phyloP scores from a whole-genome alignment of 768 basidiomycete species.

The Russula foetens region DNA sequence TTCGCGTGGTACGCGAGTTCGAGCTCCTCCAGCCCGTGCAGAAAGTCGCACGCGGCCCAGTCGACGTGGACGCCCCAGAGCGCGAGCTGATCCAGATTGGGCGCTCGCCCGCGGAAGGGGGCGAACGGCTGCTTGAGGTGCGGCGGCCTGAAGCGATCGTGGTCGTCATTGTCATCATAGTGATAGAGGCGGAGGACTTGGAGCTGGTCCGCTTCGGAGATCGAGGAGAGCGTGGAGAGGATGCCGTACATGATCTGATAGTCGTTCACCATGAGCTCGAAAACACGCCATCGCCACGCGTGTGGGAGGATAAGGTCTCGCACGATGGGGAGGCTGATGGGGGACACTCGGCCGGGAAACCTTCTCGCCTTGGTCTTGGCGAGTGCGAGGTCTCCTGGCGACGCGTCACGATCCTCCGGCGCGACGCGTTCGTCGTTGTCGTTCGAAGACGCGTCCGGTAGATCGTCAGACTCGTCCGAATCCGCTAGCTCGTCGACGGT shows the following conservation, averaged over 20 bases:
- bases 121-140: slow-evolving; percentile 35
- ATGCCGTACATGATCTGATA: slow-evolving; percentile 42
- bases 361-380: background rate
- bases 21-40: slow-evolving; percentile 40
- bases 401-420: slow-evolving; percentile 15
- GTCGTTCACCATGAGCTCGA: slow-evolving; percentile 39
- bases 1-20: slow-evolving; percentile 55
- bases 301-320: slow-evolving; percentile 41
- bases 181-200: slow-evolving; percentile 48
- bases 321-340: slow-evolving; percentile 24
- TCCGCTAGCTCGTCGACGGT: slow-evolving; percentile 19
- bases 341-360: slow-evolving; percentile 4
- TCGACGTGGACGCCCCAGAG: slow-evolving; percentile 68
- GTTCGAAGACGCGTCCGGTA: background rate
- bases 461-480: slow-evolving; percentile 9
- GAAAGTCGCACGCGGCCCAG: slow-evolving; percentile 44
- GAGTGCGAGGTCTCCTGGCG: slow-evolving; percentile 14
- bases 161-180: slow-evolving; percentile 37
- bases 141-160: slow-evolving; percentile 38
- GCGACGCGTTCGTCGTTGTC: background rate
- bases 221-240: slow-evolving; percentile 35
- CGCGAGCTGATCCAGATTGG: slow-evolving; percentile 38
- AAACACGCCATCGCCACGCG: slow-evolving; percentile 43
- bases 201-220: slow-evolving; percentile 44
- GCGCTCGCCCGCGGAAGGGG: slow-evolving; percentile 46